Evolutionary conservation across 2,329 filamentous ascomycete genomes (phyloP).

Genomic region (Fusarium fujikuroi): DNA sequence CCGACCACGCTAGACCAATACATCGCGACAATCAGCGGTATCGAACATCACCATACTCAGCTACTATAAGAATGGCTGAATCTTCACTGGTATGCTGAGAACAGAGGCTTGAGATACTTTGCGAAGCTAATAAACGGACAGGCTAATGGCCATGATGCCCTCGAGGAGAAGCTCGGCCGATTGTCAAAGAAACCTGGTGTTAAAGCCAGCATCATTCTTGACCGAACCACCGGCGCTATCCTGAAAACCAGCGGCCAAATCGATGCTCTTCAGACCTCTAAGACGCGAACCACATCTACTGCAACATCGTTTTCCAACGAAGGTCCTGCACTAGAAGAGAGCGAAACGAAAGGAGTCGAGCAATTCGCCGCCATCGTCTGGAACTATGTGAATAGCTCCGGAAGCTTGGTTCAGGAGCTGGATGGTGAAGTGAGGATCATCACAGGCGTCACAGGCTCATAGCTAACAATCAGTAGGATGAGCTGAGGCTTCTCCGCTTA

Average conservation of each 20-base stretch:
- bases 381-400: slow-evolving; percentile 77
- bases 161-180: slow-evolving; percentile 73
- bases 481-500: slow-evolving; percentile 78
- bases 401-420: slow-evolving; percentile 75
- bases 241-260: slow-evolving; percentile 79
- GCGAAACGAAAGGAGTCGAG: slow-evolving; percentile 69
- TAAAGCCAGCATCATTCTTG: slow-evolving; percentile 79
- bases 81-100: slow-evolving; percentile 35
- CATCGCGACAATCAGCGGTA: slow-evolving; percentile 17
- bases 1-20: slow-evolving; percentile 20
- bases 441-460: slow-evolving; percentile 3
- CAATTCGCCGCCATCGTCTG: slow-evolving; percentile 81
- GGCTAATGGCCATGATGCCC: slow-evolving; percentile 65
- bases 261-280: slow-evolving; percentile 61
- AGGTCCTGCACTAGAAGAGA: slow-evolving; percentile 54
- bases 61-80: slow-evolving; percentile 39
- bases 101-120: background rate
- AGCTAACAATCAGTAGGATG: slow-evolving; percentile 65
- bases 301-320: slow-evolving; percentile 60
- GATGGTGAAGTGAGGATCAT: slow-evolving; percentile 69
- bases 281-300: slow-evolving; percentile 50
- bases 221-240: slow-evolving; percentile 76
- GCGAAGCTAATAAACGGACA: slow-evolving; percentile 37
- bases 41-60: slow-evolving; percentile 2
- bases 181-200: slow-evolving; percentile 83